Evolutionary conservation across 2,329 filamentous ascomycete genomes (phyloP).

Genomic region (Penicillium sp.): DNA sequence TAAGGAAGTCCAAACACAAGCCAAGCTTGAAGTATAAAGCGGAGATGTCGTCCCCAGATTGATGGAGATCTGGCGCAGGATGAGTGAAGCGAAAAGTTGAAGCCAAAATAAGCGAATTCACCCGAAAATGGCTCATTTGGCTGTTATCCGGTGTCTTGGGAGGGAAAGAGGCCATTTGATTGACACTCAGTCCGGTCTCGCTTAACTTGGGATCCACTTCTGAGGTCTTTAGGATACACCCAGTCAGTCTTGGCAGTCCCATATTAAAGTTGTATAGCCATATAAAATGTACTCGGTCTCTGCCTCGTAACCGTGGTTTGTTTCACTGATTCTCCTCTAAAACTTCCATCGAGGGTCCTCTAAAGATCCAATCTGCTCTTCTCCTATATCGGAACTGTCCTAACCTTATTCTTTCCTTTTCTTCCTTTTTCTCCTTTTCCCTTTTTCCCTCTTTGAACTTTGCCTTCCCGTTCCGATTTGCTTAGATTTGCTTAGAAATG

Average conservation of each 20-base stretch:
- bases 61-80: conserved; percentile 3
- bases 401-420: not conserved
- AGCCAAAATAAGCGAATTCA: conserved; percentile 10
- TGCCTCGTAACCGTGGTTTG: not conserved
- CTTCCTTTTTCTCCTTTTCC: not conserved
- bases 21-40: too few species aligned
- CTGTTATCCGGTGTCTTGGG: not conserved
- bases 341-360: conserved; percentile 4
- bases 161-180: conserved; percentile 31
- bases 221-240: conserved; percentile 32
- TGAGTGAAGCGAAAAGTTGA: conserved; percentile 13
- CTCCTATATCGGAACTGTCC: conserved; percentile 6
- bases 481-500: conserved; percentile 6
- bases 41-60: not conserved
- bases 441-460: not conserved
- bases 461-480: not conserved
- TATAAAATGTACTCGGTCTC: conserved; percentile 17
- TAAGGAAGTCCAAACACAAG: not conserved
- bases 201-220: conserved; percentile 17
- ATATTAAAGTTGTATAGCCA: conserved; percentile 12
- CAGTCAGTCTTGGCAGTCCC: conserved; percentile 19
- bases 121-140: conserved; percentile 2
- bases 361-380: conserved; percentile 1
- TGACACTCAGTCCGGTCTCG: conserved; percentile 31
- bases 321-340: conserved; percentile 3